Evolutionary conservation across 202 grass and related monocot genomes (phyloP).

Genomic region (Panicum hallii): DNA sequence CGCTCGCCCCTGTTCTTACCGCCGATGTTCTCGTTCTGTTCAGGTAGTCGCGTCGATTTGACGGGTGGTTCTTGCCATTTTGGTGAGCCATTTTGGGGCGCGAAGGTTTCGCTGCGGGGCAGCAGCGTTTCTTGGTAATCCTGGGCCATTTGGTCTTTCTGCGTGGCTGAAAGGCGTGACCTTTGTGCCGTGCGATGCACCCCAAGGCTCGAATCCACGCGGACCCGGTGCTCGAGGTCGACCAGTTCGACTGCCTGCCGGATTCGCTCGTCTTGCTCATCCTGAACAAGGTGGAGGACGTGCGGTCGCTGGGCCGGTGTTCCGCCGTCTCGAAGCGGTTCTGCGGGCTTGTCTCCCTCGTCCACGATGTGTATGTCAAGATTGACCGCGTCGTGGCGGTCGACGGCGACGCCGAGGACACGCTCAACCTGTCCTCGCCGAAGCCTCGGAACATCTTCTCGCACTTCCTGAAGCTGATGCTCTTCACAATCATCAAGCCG

Average conservation of each 20-base stretch:
- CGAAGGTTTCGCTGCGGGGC: background rate
- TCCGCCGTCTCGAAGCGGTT: constrained; percentile 76
- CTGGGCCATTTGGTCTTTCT: background rate
- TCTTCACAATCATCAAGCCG: constrained; percentile 71
- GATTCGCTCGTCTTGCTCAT: constrained; percentile 82
- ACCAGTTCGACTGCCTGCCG: constrained; percentile 77
- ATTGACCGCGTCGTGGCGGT: constrained; percentile 81
- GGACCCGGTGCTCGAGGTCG: constrained; percentile 53
- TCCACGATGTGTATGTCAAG: constrained; percentile 83
- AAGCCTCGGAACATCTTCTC: constrained; percentile 77
- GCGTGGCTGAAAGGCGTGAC: constrained; percentile 18
- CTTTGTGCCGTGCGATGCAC: constrained; percentile 54
- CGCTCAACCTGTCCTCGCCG: constrained; percentile 54
- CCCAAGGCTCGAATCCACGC: constrained; percentile 80
- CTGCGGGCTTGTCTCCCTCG: constrained; percentile 63
- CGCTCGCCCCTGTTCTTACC: constrained; percentile 7
- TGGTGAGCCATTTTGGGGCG: background rate
- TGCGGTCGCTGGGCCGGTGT: constrained; percentile 77
- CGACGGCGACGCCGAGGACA: constrained; percentile 69
- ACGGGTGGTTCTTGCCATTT: constrained; percentile 15
- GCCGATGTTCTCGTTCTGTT: background rate
- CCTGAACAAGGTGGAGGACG: constrained; percentile 86
- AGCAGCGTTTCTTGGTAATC: background rate
- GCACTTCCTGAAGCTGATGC: constrained; percentile 72
- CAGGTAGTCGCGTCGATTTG: constrained; percentile 37